These are phyloP conservation scores for Naematelia aurantialba DNA, from an alignment of 768 basidiomycete genomes.

Conservation along the genomic window DNA sequence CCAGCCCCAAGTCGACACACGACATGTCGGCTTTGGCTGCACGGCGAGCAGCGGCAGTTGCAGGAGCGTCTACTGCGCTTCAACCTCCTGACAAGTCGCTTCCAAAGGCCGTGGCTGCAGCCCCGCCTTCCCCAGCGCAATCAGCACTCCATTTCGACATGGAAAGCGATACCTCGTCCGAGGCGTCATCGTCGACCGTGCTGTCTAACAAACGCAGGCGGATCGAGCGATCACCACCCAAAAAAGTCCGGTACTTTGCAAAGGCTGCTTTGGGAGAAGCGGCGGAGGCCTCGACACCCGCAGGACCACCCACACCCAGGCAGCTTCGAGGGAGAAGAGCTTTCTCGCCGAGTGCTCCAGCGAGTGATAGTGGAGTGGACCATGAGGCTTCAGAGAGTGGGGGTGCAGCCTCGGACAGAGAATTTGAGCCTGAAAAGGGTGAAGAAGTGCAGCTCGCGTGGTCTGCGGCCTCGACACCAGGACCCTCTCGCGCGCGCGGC, in stretches of 20 bases:
- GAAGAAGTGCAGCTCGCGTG: neutral
- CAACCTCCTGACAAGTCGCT: neutral
- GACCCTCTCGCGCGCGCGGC: neutral
- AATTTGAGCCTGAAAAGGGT: neutral
- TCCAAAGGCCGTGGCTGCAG: neutral
- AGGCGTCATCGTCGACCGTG: neutral
- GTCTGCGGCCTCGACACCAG: constrained; percentile 5
- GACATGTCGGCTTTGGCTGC: constrained; percentile 44
- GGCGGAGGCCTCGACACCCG: constrained; percentile 5
- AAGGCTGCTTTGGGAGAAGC: neutral
- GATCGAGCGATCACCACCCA: neutral
- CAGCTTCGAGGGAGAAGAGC: neutral
- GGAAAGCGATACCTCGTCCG: neutral
- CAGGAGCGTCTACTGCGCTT: neutral
- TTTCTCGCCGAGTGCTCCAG: constrained; percentile 12
- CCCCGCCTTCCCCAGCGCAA: neutral
- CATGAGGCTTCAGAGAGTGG: constrained; percentile 4
- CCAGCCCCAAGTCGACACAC: neutral
- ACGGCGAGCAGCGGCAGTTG: constrained; percentile 35
- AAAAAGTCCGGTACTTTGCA: neutral
- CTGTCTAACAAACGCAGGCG: neutral
- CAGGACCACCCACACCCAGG: too few relatives aligned
- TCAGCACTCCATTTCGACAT: neutral
- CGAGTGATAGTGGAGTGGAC: neutral
- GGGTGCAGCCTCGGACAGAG: neutral